Evolutionary conservation across 257 asterid species (phyloP).

Genomic region (Linderniella brevidens): DNA sequence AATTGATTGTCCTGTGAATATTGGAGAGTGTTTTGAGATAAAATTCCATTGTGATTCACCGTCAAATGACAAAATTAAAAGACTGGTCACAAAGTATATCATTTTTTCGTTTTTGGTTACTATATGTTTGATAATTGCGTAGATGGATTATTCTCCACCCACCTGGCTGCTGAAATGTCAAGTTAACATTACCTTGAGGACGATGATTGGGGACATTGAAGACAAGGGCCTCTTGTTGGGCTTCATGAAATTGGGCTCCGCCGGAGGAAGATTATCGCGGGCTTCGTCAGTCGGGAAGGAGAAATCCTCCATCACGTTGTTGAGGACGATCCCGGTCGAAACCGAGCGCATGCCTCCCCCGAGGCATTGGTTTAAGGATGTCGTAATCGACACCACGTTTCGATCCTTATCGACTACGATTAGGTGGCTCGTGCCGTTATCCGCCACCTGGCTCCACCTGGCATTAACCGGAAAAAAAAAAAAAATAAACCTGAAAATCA

Average conservation of each 20-base stretch:
- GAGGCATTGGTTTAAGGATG: conserved; percentile 32
- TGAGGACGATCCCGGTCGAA: conserved; percentile 53
- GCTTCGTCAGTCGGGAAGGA: conserved; percentile 24
- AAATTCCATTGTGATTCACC: background rate
- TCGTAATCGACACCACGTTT: conserved; percentile 61
- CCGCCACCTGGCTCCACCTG: conserved; percentile 53
- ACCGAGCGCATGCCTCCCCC: conserved; percentile 42
- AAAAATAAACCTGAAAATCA: background rate
- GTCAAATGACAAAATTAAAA: too few species aligned
- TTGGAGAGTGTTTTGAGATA: background rate
- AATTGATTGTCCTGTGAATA: background rate
- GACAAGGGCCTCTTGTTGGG: conserved; percentile 67
- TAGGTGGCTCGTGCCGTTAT: conserved; percentile 64
- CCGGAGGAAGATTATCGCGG: conserved; percentile 20
- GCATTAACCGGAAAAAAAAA: background rate
- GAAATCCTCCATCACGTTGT: conserved; percentile 78
- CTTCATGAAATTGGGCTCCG: conserved; percentile 41
- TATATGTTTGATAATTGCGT: too few species aligned
- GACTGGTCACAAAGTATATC: too few species aligned
- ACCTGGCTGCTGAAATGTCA: too few species aligned
- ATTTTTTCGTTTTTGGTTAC: too few species aligned
- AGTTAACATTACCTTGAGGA: conserved; percentile 28
- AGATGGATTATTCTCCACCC: too few species aligned
- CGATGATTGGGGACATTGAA: conserved; percentile 59
- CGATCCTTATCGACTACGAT: conserved; percentile 44